Percentiles rank a stretch among this genome's conserved stretches.
phyloP scores from a whole-genome alignment of 495 filamentous ascomycete species.

The Neurospora intermedia region DNA sequence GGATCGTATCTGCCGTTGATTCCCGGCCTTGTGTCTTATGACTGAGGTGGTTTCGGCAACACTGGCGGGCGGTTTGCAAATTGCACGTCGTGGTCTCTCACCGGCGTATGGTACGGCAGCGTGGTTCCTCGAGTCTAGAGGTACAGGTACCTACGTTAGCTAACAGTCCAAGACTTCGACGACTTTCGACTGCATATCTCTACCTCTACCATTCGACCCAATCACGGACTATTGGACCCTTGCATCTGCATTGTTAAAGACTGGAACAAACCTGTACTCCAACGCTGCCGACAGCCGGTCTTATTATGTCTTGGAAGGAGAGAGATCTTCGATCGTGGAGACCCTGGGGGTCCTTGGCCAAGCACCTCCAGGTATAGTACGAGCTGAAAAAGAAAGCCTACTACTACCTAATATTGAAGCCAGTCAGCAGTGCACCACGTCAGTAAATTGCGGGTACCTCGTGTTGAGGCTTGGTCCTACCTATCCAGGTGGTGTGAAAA shows the following conservation, averaged over 20 bases:
- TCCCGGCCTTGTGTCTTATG: too few species aligned
- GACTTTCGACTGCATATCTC: background rate
- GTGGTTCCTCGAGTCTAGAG: background rate
- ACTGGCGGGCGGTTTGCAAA: too few species aligned
- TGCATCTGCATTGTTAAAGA: background rate
- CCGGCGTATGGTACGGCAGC: too few species aligned
- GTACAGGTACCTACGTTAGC: background rate
- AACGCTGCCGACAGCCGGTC: background rate
- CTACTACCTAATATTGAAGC: background rate
- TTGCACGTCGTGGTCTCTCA: too few species aligned
- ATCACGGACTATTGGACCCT: background rate
- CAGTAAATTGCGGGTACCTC: background rate
- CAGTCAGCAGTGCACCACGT: background rate
- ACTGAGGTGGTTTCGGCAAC: too few species aligned
- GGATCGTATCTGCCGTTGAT: too few species aligned
- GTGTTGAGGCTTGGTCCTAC: background rate
- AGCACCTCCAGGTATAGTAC: background rate
- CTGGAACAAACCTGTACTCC: background rate
- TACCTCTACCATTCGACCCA: background rate
- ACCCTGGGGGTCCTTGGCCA: background rate
- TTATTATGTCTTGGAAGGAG: background rate
- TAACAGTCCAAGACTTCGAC: background rate
- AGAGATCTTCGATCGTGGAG: background rate
- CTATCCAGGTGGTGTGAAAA: too few species aligned
- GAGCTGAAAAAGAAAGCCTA: background rate